A percentile compares a stretch with the other conserved stretches of the same genome.
phyloP scores from a whole-genome alignment of 139 green algal genomes.

The Nannochloris sp. region DNA sequence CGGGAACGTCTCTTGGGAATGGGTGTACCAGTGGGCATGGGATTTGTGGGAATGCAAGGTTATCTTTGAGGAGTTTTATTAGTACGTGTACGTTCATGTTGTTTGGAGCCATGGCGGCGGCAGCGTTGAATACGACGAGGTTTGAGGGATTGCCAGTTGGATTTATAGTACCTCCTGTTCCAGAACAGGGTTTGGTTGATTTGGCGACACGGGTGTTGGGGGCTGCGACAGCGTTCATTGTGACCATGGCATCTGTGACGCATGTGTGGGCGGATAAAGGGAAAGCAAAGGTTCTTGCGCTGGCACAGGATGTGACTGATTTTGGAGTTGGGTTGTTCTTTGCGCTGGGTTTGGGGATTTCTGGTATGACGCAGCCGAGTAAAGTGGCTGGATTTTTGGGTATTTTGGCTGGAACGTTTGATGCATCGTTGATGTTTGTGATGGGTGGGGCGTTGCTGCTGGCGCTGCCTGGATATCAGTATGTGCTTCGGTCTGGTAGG shows the following conservation, averaged over 20 bases:
- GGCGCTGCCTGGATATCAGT: constrained; percentile 35
- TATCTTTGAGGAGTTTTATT: constrained; percentile 32
- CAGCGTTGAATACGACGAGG: constrained; percentile 5
- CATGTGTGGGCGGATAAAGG: constrained; percentile 11
- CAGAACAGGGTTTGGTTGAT: constrained; percentile 2
- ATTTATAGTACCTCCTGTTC: constrained; percentile 4
- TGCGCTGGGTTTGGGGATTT: constrained; percentile 46
- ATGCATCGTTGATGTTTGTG: constrained; percentile 57
- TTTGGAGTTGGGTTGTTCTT: constrained; percentile 49
- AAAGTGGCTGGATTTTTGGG: constrained; percentile 46
- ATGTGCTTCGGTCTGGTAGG: constrained; percentile 7
- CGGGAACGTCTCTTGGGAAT: constrained; percentile 57
- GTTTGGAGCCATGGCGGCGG: constrained; percentile 29
- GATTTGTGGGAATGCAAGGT: constrained; percentile 38
- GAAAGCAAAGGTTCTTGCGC: constrained; percentile 5
- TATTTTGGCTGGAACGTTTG: constrained; percentile 22
- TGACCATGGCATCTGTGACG: background rate
- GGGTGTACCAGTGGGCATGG: constrained; percentile 76
- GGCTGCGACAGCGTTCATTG: constrained; percentile 6
- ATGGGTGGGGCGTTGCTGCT: constrained; percentile 68
- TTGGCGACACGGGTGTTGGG: background rate
- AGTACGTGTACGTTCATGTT: constrained; percentile 50
- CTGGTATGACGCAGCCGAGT: constrained; percentile 57
- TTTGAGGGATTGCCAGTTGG: constrained; percentile 9
- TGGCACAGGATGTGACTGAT: constrained; percentile 15